Conservation (phyloP, 805 yeast species). For the Wickerhamiella parazyma region DNA sequence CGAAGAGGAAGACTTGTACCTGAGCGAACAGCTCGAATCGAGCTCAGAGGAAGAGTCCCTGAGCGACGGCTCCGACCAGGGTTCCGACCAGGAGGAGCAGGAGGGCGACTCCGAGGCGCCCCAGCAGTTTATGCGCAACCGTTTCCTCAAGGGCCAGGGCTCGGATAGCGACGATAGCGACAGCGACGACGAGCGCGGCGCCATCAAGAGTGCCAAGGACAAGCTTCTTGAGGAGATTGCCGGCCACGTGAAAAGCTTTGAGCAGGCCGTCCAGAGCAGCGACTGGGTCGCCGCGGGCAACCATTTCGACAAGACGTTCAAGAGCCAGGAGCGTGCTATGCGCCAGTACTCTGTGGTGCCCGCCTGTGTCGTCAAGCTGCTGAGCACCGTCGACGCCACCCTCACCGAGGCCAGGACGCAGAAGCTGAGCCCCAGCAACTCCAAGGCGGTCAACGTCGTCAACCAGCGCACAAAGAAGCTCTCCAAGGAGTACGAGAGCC, state of each 20-base stretch:
- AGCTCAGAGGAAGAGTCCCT: conserved; percentile 26
- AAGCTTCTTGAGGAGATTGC: conserved; percentile 81
- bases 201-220: conserved; percentile 87
- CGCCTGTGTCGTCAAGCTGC: conserved; percentile 47
- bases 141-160: conserved; percentile 26
- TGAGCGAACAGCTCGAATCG: conserved; percentile 26
- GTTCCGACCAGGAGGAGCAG: conserved; percentile 31
- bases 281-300: conserved; percentile 65
- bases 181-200: conserved; percentile 63
- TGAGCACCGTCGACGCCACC: conserved; percentile 61
- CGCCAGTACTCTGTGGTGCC: conserved; percentile 74
- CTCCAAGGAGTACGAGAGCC: conserved; percentile 50
- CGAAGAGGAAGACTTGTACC: conserved; percentile 44
- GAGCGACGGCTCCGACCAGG: conserved; percentile 28
- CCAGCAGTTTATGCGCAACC: conserved; percentile 24
- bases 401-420: conserved; percentile 42
- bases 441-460: conserved; percentile 74
- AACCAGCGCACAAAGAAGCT: conserved; percentile 81
- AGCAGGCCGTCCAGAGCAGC: conserved; percentile 49
- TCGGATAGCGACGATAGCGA: conserved; percentile 38
- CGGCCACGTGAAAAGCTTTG: conserved; percentile 49
- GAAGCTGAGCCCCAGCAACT: conserved; percentile 67
- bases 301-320: conserved; percentile 68
- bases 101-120: conserved; percentile 33
- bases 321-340: conserved; percentile 48